Base-by-base conservation (phyloP, 176 grass and related monocot species). In the Pharus latifolius region DNA sequence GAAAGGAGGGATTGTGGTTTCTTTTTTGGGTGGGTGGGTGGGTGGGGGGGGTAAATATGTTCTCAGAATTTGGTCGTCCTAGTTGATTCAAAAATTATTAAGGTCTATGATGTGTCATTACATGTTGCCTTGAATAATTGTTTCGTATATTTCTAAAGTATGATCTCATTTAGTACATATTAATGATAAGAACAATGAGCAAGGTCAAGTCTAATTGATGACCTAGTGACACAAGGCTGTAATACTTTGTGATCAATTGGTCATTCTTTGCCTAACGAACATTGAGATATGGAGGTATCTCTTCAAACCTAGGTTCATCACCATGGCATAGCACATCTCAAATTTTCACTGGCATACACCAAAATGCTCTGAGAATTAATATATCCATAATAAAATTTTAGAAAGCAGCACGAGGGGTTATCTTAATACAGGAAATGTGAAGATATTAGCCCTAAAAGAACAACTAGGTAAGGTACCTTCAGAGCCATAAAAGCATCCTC, bases 401-500 rank as follows among this genome's bases (percentile, higher is more conserved):
- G 25, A 45, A 57, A 38, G 8, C 17, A 42, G 22, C 26, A 65
- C 24, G 42, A 16, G n/a, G 24, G 29, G 56, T 37, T n/a, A 59
- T 60, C 35, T 60, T 28, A 55, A 78, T 46, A 41, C 26, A 20
- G 12, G 5, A 27, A 1, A 24, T 8, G 9, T 12, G 6, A 65
- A 78, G 44, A 70, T 6, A 59, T 4, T 4, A 59, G 31, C 48
- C 42, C 29, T 66, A 29, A 1, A 72, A 53, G 26, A 11, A 1
- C 16, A 73, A 38, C 43, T 32, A 25, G 37, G 55, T 24, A 33
- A 55, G 56, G 24, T 68, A 98, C 94, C 94, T 98, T 93, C 75
- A 98, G 60, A 75, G 94, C 89, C 94, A 98, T 98, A 62, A 88
- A 88, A 57, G 94, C 86, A 60, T 98, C 94, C 76, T 98, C 94